Evolutionary conservation across 208 protist species (phyloP).

Genomic region (Leishmania tropica): DNA sequence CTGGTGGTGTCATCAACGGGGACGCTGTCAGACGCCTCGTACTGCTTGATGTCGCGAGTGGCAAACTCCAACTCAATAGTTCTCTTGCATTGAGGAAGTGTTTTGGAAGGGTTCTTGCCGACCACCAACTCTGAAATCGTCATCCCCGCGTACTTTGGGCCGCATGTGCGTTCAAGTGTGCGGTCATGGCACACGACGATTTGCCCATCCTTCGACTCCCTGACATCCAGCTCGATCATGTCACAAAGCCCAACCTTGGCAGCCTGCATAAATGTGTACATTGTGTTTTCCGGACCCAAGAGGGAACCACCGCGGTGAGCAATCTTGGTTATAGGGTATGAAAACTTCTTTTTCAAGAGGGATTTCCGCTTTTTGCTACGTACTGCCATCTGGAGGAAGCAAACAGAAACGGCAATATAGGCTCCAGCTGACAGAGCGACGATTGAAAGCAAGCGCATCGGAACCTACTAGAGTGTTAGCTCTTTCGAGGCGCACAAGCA

Average conservation of each 20-base stretch:
- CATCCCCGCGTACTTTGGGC: constrained; percentile 28
- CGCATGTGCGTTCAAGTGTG: constrained; percentile 49
- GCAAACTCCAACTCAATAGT: constrained; percentile 68
- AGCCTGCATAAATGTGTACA: constrained; percentile 67
- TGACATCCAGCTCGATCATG: constrained; percentile 84
- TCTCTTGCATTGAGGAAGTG: constrained; percentile 56
- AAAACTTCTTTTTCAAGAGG: constrained; percentile 56
- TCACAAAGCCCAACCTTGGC: constrained; percentile 43
- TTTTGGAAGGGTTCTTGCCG: constrained; percentile 38
- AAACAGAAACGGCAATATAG: constrained; percentile 24
- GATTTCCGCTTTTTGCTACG: constrained; percentile 24
- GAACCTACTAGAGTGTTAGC: neutral
- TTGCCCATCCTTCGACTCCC: constrained; percentile 63
- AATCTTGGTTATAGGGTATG: constrained; percentile 62
- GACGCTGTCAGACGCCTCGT: constrained; percentile 44
- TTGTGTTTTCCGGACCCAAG: constrained; percentile 81
- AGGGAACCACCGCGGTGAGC: constrained; percentile 78
- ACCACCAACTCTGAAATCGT: constrained; percentile 55
- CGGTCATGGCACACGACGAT: constrained; percentile 76
- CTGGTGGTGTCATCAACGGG: constrained; percentile 61
- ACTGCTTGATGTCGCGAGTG: constrained; percentile 35
- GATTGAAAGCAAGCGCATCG: neutral
- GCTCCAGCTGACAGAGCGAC: constrained; percentile 10
- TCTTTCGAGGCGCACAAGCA: neutral
- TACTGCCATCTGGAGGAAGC: constrained; percentile 24